Evolutionary conservation across 768 basidiomycete species (phyloP), one percentile per base, ranked within the genome.

Genomic region (Pisolithus tinctorius): DNA sequence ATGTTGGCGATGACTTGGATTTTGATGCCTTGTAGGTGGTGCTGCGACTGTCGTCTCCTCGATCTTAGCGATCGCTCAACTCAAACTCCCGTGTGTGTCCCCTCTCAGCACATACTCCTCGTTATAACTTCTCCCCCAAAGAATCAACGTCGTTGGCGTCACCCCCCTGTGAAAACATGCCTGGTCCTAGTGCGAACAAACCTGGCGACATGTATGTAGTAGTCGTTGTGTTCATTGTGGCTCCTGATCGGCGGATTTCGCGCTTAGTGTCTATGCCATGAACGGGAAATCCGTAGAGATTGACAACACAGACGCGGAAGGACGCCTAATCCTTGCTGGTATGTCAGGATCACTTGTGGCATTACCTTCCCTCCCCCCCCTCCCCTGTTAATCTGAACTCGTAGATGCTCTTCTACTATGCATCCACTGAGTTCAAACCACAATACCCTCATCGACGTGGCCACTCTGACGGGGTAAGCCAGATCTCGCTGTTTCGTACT

Each of bases 271-370:
- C 57, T 87, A 87, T 55, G 86, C 88, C 5, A 91, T 91, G 86
- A 91, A 91, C 57, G 88, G 91, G 36, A 92, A 91, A 67, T 82
- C 85, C 0, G 77, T 93, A 16, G 88, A 93, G 63, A 78, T 93
- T 27, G 88, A 92, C 68, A 91, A 91, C 64, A 93, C 90, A 0
- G 91, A 90, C 62, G 88, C 88, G 6, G 88, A 89, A 60, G n/a
- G n/a, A 10, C 81, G 88, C 11, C 70, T 92, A 40, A 72, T 91
- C 29, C 79, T 92, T 45, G 78, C 89, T 45, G 84, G 83, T 84
- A 50, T 41, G 74, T 59, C 40, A 40, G 36, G 1, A 30, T 9
- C 31, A 20, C 39, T 42, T 1, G 42, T 5, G 30, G 49, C 36
- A 4, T 10, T 34, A 36, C 11, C n/a, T 20, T 20, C 20, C 20